Base-by-base conservation (phyloP, 208 protist genomes). In the Leishmania aethiopica region DNA sequence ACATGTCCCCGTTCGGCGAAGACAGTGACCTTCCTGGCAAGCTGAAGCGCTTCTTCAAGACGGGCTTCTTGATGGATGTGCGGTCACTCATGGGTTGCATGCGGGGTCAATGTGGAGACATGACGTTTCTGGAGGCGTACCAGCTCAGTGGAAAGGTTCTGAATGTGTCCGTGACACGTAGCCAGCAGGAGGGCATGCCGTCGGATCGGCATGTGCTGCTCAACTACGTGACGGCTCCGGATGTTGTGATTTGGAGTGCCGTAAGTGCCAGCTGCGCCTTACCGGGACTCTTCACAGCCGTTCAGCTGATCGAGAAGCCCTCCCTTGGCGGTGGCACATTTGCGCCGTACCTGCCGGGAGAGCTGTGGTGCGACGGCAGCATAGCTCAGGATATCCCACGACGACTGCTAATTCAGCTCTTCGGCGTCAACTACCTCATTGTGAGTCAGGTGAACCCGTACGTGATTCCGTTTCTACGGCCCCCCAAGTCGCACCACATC, bases 111-210 rank as follows among this genome's bases (percentile, higher is more conserved):
- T 88, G 93, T 11, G 95, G 96, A 32, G 91, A 98, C 82, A 70
- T 97, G 28, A 98, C 95, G 19, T 98, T 98, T 85, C 79, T 82
- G 22, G 94, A 98, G 77, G 95, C 94, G 22, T 98, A 95, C 79
- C 73, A 90, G 55, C 77, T 89, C 72, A 96, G 88, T 15, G 93
- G 94, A 25, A 78, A 89, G 32, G 86, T 95, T 37, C 86, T 98
- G 78, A 98, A 98, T 83, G 92, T 98, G 0, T 95, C 87, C 47
- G 93, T 98, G 11, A 91, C 85, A 28, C 86, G 86, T 62, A 86
- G 88, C 49, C 76, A 87, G 47, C 88, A 91, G 49, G 79, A 87
- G 67, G 90, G 88, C 59, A 82, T 85, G 45, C 82, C 87, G 60
- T 76, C 86, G 4, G 90, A 90, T 72, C 75, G 86, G 59, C 90